Evolutionary conservation across 345 rosid genomes (phyloP), one percentile per base, ranked within the genome.

Genomic region (Populus simonii): DNA sequence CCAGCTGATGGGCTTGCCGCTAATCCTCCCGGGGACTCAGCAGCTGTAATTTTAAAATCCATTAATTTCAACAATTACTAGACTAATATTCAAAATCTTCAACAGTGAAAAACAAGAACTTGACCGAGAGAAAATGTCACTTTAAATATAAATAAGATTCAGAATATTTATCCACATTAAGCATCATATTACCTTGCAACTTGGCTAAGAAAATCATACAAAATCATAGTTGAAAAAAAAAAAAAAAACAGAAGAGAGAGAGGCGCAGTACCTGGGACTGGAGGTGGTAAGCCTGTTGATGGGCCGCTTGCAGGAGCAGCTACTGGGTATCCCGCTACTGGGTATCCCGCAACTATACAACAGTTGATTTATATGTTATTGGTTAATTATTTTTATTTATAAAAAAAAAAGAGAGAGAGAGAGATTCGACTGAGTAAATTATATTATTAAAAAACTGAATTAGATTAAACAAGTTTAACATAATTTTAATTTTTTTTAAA

Each of bases 331-430:
- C 82, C 82, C 22, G 3, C 66, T 25, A 25, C 25, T 25, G 25
- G 25, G 55, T 74, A 80, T 59, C 82, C 82, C 22, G 3, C 66
- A 12, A 35, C 82, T 80, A 63, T 1, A 68, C 68, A 71, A 23
- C 27, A 57, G 1, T 33, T 33, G 35, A 33, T 33, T 33, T 33
- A 33, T 33, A 33, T 33, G 35, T 33, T 33, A 33, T 10, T 10
- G 45, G 45, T 41, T 41, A 41, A 41, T 41, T 41, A 2, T 41
- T 41, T 10, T 41, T 41, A 41, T 39, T 39, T 29, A 1, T 29
- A 29, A 29, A 29, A 41, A 10, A 41, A 41, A 8, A 29, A 29
- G 2, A 29, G n/a, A n/a, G 31, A n/a, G n/a, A n/a, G n/a, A n/a
- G n/a, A 29, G 2, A 29, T 29, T 29, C 31, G 31, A 33, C 35